Percentiles rank a stretch among this genome's conserved stretches.
Evolutionary conservation across 176 grass and related monocot species (phyloP).

Genomic region (Carex myosuroides): DNA sequence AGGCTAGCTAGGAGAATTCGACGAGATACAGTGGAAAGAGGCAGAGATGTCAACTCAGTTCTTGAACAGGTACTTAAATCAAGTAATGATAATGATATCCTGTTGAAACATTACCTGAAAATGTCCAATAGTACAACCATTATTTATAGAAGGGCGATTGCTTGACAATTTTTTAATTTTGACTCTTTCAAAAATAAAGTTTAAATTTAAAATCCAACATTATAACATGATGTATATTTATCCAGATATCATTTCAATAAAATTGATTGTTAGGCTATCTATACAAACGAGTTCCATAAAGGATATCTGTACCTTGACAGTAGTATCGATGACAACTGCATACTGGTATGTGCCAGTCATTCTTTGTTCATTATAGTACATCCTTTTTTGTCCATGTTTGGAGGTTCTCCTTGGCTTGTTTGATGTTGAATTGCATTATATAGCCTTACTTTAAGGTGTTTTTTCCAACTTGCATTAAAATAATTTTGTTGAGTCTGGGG

Average conservation of each 20-base stretch:
- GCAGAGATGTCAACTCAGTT: constrained; percentile 87
- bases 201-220: too few relatives aligned
- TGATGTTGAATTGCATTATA: not conserved
- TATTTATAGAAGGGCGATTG: not conserved
- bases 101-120: not conserved
- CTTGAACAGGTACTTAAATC: constrained; percentile 69
- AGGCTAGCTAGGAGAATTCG: constrained; percentile 96
- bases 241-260: too few relatives aligned
- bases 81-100: not conserved
- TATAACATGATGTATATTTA: too few relatives aligned
- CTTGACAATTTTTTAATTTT: too few relatives aligned
- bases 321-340: not conserved
- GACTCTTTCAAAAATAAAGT: too few relatives aligned
- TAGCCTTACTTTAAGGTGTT: not conserved
- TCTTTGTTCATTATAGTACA: not conserved
- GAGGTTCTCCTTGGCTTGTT: not conserved
- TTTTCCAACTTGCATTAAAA: not conserved
- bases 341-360: not conserved
- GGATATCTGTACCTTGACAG: not conserved
- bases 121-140: not conserved
- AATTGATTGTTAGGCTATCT: too few relatives aligned
- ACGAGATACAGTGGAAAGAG: constrained; percentile 94
- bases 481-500: not conserved
- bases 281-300: not conserved
- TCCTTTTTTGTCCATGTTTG: not conserved